phyloP scores from a whole-genome alignment of 2,329 filamentous ascomycete species.

The Raffaelea arxii region DNA sequence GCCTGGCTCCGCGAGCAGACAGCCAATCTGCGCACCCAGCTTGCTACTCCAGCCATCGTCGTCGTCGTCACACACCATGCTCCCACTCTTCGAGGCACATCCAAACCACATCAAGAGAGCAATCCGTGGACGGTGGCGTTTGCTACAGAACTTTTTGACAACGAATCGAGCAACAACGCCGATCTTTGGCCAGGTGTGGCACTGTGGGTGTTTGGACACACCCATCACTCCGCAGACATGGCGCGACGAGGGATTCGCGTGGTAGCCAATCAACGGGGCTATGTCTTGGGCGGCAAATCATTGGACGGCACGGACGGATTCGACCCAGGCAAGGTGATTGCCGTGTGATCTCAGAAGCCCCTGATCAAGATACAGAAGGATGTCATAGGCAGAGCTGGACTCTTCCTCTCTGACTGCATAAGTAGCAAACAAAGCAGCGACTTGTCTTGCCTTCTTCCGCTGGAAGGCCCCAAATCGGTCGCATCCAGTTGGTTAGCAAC shows the following conservation, averaged over 20 bases:
- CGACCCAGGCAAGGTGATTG: too few species aligned
- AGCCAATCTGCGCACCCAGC: neutral
- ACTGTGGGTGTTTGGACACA: neutral
- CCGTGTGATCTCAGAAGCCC: too few species aligned
- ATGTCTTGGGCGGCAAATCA: neutral
- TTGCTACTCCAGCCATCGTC: neutral
- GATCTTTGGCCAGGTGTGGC: neutral
- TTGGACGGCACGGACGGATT: too few species aligned
- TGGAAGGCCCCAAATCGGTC: too few species aligned
- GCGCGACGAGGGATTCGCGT: neutral
- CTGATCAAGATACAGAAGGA: too few species aligned
- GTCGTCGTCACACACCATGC: neutral
- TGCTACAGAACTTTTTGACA: neutral
- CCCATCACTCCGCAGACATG: neutral
- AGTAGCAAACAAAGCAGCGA: too few species aligned
- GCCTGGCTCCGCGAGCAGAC: neutral
- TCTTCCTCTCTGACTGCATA: too few species aligned
- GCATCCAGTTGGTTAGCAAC: too few species aligned
- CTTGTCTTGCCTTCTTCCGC: too few species aligned
- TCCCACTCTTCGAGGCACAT: neutral
- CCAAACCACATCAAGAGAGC: neutral
- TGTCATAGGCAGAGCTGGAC: too few species aligned
- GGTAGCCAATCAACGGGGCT: neutral
- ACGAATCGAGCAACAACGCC: neutral
- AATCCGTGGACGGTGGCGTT: neutral